Base-by-base conservation (phyloP, 75 land plant species). In the Picea sitchensis region DNA sequence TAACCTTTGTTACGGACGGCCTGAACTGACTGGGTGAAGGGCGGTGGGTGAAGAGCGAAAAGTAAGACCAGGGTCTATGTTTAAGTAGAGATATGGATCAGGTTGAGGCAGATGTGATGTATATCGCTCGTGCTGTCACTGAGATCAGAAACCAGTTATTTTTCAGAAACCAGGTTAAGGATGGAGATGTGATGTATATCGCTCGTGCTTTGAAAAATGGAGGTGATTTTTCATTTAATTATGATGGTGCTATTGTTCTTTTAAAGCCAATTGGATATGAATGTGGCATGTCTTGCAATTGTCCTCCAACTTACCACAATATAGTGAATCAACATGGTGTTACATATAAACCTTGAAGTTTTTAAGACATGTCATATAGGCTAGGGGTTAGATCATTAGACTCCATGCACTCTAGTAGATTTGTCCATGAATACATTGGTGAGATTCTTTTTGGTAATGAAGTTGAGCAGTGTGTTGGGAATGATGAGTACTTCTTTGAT, bases 361-460 rank as follows among this genome's bases (percentile, higher is more conserved):
- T 81, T 81, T 56, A 81, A 79, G 72, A 81, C 81, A 5, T 80
- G 65, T 38, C 57, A 82, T 5, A 79, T 41, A 67, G 83, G 83
- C n/a, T 82, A 81, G 83, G 83, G 20, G 81, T 82, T 38, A 78
- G 83, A 32, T 79, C 82, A 57, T 65, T 18, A 47, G 75, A 82
- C 5, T 20, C 61, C 11, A 82, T 82, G 15, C 63, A 30, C 17
- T 61, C 47, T 59, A 81, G 83, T 23, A 62, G 58, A 38, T 79
- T 82, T 34, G 59, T 82, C 3, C 78, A 74, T 59, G 83, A 82
- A 57, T 82, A 82, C 58, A 67, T 30, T 20, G 81, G 83, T 31
- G 73, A 82, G 41, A 74, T 82, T 17, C 83, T 86, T 56, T 80
- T 82, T 23, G 58, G 78, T 78, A 31, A 8, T 14, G 83, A 82